Conservation (phyloP, 495 filamentous ascomycete genomes). For the Penicillium turbatum region DNA sequence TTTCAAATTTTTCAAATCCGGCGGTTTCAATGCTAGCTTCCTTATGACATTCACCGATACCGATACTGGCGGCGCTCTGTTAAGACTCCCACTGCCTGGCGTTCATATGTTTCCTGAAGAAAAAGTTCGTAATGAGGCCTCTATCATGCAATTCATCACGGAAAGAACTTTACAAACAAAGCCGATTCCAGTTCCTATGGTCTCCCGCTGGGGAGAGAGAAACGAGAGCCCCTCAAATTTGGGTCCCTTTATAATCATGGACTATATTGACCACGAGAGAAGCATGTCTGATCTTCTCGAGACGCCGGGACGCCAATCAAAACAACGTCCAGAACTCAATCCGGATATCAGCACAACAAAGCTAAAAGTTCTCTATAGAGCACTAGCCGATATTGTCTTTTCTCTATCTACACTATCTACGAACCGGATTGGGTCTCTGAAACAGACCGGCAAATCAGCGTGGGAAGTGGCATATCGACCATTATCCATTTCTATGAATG, state of each 20-base stretch:
- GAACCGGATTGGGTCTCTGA: constrained; percentile 34
- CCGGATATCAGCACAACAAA: constrained; percentile 23
- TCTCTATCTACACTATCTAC: constrained; percentile 28
- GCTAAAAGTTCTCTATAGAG: constrained; percentile 28
- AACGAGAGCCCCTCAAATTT: constrained; percentile 20
- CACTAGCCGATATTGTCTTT: constrained; percentile 34
- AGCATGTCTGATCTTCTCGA: constrained; percentile 28
- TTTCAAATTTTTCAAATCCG: no score
- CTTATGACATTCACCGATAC: no score
- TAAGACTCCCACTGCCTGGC: constrained; percentile 14
- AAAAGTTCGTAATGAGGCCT: constrained; percentile 38
- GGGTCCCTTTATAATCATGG: constrained; percentile 39
- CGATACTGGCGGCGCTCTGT: constrained; percentile 4
- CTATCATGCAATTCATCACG: constrained; percentile 39
- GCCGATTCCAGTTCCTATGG: constrained; percentile 31
- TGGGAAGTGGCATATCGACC: constrained; percentile 21
- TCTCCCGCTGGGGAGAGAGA: constrained; percentile 31
- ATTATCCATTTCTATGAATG: constrained; percentile 28
- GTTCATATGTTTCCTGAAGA: constrained; percentile 30
- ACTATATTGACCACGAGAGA: constrained; percentile 33
- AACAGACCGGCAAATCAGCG: constrained; percentile 16
- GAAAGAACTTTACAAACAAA: constrained; percentile 23
- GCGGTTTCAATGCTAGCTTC: no score
- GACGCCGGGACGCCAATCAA: constrained; percentile 15
- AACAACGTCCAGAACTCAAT: constrained; percentile 25